phyloP scores from a whole-genome alignment of 2,329 filamentous ascomycete genomes.

The Nemania diffusa region DNA sequence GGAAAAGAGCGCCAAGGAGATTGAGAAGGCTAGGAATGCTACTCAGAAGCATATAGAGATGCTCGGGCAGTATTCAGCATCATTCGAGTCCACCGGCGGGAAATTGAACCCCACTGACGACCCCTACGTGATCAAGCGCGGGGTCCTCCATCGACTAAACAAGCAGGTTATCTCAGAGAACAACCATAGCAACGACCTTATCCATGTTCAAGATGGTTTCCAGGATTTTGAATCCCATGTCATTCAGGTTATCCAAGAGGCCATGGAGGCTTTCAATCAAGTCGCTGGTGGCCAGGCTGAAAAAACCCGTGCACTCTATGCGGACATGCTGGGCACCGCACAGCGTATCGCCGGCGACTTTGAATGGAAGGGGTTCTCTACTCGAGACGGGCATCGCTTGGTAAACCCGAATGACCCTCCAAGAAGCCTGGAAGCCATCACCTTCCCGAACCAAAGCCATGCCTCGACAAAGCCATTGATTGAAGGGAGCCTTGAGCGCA shows the following conservation, averaged over 20 bases:
- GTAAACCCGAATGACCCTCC: slow-evolving; percentile 81
- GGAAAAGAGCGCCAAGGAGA: slow-evolving; percentile 85
- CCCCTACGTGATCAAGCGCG: slow-evolving; percentile 86
- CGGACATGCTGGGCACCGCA: slow-evolving; percentile 80
- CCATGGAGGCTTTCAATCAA: slow-evolving; percentile 84
- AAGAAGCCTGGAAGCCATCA: slow-evolving; percentile 77
- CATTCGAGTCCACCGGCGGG: slow-evolving; percentile 79
- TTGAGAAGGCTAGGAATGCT: slow-evolving; percentile 84
- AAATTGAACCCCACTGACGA: slow-evolving; percentile 79
- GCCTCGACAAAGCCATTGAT: slow-evolving; percentile 81
- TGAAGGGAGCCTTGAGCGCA: slow-evolving; percentile 88
- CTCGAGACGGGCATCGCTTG: slow-evolving; percentile 76
- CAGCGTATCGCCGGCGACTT: slow-evolving; percentile 85
- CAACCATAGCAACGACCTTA: slow-evolving; percentile 90
- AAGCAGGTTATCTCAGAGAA: slow-evolving; percentile 96
- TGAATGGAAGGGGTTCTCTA: slow-evolving; percentile 88
- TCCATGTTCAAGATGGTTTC: slow-evolving; percentile 92
- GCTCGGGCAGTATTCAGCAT: slow-evolving; percentile 84
- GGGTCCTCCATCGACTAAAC: slow-evolving; percentile 83
- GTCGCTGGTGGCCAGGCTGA: slow-evolving; percentile 84
- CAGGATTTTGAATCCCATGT: slow-evolving; percentile 87
- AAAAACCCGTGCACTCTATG: slow-evolving; percentile 81
- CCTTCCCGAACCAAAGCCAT: slow-evolving; percentile 92
- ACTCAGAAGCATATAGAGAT: slow-evolving; percentile 98
- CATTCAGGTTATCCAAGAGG: slow-evolving; percentile 82